phyloP scores from a whole-genome alignment of 352 stramenopile species.

The Thraustochytrium sp. region DNA sequence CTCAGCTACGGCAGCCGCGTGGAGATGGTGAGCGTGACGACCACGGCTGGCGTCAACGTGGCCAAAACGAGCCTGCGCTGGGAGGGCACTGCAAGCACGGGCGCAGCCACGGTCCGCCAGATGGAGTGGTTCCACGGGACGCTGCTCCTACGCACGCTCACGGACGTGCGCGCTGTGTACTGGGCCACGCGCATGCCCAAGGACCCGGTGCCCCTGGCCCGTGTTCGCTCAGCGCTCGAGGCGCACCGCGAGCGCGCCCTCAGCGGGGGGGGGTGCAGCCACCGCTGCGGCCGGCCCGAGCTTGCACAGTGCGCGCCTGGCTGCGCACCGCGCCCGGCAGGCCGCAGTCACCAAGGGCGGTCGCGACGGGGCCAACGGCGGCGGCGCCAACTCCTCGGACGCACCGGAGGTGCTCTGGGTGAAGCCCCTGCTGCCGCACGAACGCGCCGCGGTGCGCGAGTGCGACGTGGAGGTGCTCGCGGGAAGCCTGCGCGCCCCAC shows the following conservation, averaged over 20 bases:
- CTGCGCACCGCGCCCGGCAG: neutral
- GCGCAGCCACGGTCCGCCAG: neutral
- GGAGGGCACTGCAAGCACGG: neutral
- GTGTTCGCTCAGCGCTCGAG: neutral
- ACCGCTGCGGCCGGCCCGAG: neutral
- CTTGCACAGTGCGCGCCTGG: too few species aligned
- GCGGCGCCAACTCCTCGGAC: neutral
- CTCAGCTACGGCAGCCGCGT: neutral
- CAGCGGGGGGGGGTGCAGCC: neutral
- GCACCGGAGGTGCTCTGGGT: neutral
- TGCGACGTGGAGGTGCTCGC: neutral
- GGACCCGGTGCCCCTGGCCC: neutral
- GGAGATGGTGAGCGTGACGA: neutral
- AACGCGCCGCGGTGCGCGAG: neutral
- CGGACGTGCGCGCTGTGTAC: neutral
- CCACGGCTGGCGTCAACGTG: neutral
- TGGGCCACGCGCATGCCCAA: neutral
- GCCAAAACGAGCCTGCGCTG: neutral
- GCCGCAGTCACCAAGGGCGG: neutral
- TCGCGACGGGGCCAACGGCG: neutral
- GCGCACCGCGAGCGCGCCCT: neutral
- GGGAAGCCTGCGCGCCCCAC: neutral
- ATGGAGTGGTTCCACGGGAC: constrained; percentile 4
- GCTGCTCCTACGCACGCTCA: neutral
- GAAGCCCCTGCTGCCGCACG: neutral